Base-by-base conservation (phyloP, 1,284 basidiomycete species). In the Sporisorium reilianum region DNA sequence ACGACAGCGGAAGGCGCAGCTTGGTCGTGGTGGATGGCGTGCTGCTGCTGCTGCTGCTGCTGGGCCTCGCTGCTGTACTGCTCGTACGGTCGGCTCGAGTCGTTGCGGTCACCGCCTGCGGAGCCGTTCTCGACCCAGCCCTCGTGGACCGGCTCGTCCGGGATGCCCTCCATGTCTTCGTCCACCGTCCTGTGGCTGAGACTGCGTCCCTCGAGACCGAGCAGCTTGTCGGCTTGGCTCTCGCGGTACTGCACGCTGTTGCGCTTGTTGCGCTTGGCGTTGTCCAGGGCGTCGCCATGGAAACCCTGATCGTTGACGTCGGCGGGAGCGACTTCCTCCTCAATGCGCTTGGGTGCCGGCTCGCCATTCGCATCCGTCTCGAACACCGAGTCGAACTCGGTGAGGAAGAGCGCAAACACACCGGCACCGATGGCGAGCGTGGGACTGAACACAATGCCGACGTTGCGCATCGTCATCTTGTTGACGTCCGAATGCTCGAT, bases 381-480 rank as follows among this genome's bases (percentile, higher is more conserved):
- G 52, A 82, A 82, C 42, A 81, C 68, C 23, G 60, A 75, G 48
- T 80, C 80, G 40, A 82, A 82, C 50, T 79, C 79, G 34, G 80
- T 82, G 20, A 82, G 52, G 65, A 82, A 81, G 4, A 82, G 57
- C 20, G 77, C 73, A 65, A 82, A 82, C 50, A 80, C 76, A 16
- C 80, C 80, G 3, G 79, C 79, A 22, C 78, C 77, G n/a, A 84
- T 83, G 12, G 64, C 73, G 5, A 84, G 66, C 20, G 82, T 83
- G 2, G 82, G 81, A 38, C 80, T 81, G 34, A 84, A 97, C 30
- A 99, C 96, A 70, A 99, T 99, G 22, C 95, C 95, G 28, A 99
- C 94, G 83, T 99, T 99, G 36, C 95, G 90, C 89, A 99, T 91
- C 46, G 93, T 97, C 97, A 99, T 99, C 88, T 97, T 99, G 90